Conservation (phyloP, 2,329 filamentous ascomycete genomes). For the Aspergillus melleus region DNA sequence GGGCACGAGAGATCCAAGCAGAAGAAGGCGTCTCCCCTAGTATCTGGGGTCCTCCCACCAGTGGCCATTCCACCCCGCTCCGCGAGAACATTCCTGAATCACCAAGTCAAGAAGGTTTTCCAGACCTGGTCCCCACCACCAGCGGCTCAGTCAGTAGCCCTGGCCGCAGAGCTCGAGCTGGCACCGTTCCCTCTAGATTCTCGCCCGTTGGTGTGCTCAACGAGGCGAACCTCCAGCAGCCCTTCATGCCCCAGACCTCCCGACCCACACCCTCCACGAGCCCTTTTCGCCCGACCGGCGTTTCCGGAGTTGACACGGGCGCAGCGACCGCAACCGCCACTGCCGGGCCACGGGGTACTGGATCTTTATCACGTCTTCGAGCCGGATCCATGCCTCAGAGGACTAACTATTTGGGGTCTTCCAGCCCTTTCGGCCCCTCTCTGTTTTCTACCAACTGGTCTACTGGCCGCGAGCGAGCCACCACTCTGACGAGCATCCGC, state of each 20-base stretch:
- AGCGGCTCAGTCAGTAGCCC: slow-evolving; percentile 65
- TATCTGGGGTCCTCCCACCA: slow-evolving; percentile 93
- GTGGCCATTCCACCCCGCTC: slow-evolving; percentile 91
- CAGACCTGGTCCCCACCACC: slow-evolving; percentile 76
- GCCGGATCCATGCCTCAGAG: slow-evolving; percentile 94
- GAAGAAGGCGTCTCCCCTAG: slow-evolving; percentile 82
- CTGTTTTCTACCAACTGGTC: slow-evolving; percentile 88
- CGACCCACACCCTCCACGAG: slow-evolving; percentile 83
- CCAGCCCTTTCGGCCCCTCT: slow-evolving; percentile 78
- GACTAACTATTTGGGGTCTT: slow-evolving; percentile 62
- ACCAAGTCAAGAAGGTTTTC: slow-evolving; percentile 86
- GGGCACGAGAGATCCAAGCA: slow-evolving; percentile 93
- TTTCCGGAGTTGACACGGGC: slow-evolving; percentile 42
- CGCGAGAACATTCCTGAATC: slow-evolving; percentile 98
- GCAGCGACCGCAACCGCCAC: slow-evolving; percentile 36
- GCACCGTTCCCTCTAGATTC: slow-evolving; percentile 94
- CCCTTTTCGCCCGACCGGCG: slow-evolving; percentile 70
- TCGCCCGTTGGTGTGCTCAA: slow-evolving; percentile 70
- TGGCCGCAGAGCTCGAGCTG: slow-evolving; percentile 79
- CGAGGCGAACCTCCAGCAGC: slow-evolving; percentile 55
- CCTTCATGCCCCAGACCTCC: slow-evolving; percentile 72
- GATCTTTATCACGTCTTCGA: slow-evolving; percentile 78
- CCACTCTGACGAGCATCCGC: slow-evolving; percentile 84
- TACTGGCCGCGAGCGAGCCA: slow-evolving; percentile 75
- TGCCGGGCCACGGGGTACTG: slow-evolving; percentile 61